These are phyloP conservation scores for Podila clonocystis DNA, from an alignment of 192 early-diverging fungal genomes.

Conservation along the genomic window DNA sequence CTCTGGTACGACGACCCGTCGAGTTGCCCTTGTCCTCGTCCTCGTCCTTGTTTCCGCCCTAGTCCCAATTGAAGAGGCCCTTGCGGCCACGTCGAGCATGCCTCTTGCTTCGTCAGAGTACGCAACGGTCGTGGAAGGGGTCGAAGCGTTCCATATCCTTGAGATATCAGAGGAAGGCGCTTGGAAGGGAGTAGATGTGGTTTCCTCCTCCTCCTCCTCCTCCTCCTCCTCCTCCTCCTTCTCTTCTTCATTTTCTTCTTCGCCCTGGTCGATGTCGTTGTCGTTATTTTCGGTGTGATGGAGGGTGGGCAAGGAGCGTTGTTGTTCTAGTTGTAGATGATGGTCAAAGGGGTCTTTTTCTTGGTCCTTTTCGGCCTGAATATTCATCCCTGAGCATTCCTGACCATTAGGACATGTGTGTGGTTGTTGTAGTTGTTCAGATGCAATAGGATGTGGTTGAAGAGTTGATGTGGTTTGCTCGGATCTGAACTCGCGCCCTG, in stretches of 20 bases:
- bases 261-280: background rate
- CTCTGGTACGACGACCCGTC: no score
- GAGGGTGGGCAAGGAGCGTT: background rate
- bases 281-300: background rate
- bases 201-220: background rate
- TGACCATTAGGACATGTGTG: no score
- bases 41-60: background rate
- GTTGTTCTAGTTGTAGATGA: no score
- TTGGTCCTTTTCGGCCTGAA: no score
- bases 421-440: no score
- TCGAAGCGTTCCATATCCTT: background rate
- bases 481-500: background rate
- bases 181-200: background rate
- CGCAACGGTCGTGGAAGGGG: slow-evolving; percentile 1
- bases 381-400: no score
- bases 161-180: background rate
- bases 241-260: background rate
- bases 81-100: slow-evolving; percentile 2
- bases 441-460: background rate
- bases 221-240: background rate
- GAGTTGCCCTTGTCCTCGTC: no score
- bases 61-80: background rate
- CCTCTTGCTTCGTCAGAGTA: background rate
- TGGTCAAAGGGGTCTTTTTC: no score
- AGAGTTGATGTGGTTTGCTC: background rate